These are phyloP conservation scores for Lignosus rhinocerotis DNA, from an alignment of 1,284 basidiomycete genomes.

Conservation along the genomic window DNA sequence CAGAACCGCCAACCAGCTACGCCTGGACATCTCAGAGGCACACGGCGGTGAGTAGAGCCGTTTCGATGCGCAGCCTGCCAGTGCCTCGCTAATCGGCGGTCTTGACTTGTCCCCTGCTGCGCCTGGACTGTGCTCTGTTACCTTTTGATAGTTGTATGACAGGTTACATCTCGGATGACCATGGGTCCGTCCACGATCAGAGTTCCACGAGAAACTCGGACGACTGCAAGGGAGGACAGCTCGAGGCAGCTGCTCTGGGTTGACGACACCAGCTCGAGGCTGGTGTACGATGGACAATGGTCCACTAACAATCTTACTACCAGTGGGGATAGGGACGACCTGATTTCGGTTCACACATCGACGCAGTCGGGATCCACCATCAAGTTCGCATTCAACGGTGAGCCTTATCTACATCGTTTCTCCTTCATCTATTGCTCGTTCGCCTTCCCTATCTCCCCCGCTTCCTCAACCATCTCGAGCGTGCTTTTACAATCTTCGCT, in stretches of 20 bases:
- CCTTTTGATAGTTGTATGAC: background rate
- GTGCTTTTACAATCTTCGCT: background rate
- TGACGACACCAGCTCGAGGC: slow-evolving; percentile 13
- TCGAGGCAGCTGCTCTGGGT: slow-evolving; percentile 8
- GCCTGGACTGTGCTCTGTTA: background rate
- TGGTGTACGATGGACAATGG: slow-evolving; percentile 16
- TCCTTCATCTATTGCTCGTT: background rate
- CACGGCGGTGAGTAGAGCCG: background rate
- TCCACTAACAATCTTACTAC: background rate
- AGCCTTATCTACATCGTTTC: background rate
- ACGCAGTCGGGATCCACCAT: slow-evolving; percentile 9
- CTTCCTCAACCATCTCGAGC: background rate
- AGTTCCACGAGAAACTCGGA: too few species aligned
- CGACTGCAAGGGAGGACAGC: background rate
- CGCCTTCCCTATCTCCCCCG: background rate
- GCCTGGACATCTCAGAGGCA: background rate
- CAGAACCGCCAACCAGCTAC: too few species aligned
- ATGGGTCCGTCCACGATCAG: background rate
- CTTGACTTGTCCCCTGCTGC: background rate
- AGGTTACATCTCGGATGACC: background rate
- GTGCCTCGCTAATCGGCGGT: background rate
- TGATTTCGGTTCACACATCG: slow-evolving; percentile 8
- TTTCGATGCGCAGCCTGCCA: background rate
- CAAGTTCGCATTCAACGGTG: slow-evolving; percentile 20
- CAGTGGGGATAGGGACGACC: slow-evolving; percentile 2